A percentile compares a stretch with the other conserved stretches of the same genome.
These are phyloP conservation scores for Luffa aegyptiaca DNA, from an alignment of 306 rosid genomes.

Conservation along the genomic window DNA sequence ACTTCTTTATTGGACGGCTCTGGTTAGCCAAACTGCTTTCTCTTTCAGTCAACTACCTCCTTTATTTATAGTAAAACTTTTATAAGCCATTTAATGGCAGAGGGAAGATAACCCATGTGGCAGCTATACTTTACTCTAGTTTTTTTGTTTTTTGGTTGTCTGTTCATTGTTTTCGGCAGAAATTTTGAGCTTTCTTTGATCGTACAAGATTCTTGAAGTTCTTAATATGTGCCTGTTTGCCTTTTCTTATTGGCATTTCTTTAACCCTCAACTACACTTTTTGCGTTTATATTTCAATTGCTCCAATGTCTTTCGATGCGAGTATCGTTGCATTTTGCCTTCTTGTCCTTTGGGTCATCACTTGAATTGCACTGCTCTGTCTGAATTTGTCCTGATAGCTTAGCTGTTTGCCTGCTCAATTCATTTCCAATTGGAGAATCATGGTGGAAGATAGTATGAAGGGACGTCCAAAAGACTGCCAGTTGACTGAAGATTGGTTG, in stretches of 20 bases:
- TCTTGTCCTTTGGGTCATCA: conserved; percentile 1
- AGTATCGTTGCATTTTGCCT: background rate
- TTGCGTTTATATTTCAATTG: conserved; percentile 29
- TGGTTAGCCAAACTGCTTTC: conserved; percentile 2
- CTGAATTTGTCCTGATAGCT: conserved; percentile 18
- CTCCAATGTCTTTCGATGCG: background rate
- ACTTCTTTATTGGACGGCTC: conserved; percentile 6
- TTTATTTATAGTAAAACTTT: conserved; percentile 19
- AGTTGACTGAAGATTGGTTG: conserved; percentile 62
- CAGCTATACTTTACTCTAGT: conserved; percentile 39
- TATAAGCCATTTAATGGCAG: background rate
- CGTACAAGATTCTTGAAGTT: conserved; percentile 48
- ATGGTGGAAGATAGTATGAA: conserved; percentile 56
- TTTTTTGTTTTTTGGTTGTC: conserved; percentile 25
- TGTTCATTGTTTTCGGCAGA: conserved; percentile 32
- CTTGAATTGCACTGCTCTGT: conserved; percentile 32
- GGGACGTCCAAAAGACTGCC: conserved; percentile 16
- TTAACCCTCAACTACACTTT: conserved; percentile 31
- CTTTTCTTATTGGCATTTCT: conserved; percentile 20
- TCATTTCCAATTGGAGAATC: conserved; percentile 20
- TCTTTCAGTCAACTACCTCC: conserved; percentile 7
- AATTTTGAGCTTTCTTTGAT: conserved; percentile 35
- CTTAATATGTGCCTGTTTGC: conserved; percentile 26
- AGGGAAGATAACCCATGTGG: conserved; percentile 34
- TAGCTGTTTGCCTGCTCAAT: conserved; percentile 27